Evolutionary conservation across 164 flowering plant species (phyloP), one percentile per base, ranked within the genome.

Genomic region (Brasenia schreberi): DNA sequence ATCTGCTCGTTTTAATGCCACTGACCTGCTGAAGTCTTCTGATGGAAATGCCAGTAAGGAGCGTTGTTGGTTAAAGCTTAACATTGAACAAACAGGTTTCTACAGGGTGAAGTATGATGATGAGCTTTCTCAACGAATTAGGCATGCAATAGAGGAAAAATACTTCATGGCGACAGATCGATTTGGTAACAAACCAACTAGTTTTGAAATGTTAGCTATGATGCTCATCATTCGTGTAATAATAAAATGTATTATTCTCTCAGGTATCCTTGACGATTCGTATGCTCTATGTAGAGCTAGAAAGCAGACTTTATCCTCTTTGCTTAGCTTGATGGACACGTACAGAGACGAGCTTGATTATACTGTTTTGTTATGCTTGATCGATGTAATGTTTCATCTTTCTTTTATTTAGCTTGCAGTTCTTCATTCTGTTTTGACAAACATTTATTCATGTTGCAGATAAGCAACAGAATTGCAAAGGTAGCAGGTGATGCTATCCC

Each of bases 81-180:
- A 95, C 75, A 84, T 90, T 69, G 87, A 87, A 19, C 99, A 92
- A 76, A 67, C 92, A 64, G 99, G 97, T 66, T 95, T 95, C 76
- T 95, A 88, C 61, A 78, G 99, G 69, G 99, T 95, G 72, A 92
- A 95, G 80, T 95, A 95, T 77, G 98, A 95, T 69, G 91, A 90
- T 33, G 81, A 77, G 9, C 92, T 95, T 69, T 79, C 86, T 59
- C 80, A 81, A 64, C 81, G 81, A 69, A 94, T 95, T 66, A 74
- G 84, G 81, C 53, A 70, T 83, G 97, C 98, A 23, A 86, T 90
- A 65, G 85, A 88, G 77, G 80, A 71, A 14, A 80, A 81, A 44
- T 59, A n/a, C 68, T 74, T 95, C 63, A 77, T 90, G 68, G 82
- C 86, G 66, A 84, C 85, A 9, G 99, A 94, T 77, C 86, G 86